phyloP scores from a whole-genome alignment of 352 stramenopile species.

The Pythium folliculosum region DNA sequence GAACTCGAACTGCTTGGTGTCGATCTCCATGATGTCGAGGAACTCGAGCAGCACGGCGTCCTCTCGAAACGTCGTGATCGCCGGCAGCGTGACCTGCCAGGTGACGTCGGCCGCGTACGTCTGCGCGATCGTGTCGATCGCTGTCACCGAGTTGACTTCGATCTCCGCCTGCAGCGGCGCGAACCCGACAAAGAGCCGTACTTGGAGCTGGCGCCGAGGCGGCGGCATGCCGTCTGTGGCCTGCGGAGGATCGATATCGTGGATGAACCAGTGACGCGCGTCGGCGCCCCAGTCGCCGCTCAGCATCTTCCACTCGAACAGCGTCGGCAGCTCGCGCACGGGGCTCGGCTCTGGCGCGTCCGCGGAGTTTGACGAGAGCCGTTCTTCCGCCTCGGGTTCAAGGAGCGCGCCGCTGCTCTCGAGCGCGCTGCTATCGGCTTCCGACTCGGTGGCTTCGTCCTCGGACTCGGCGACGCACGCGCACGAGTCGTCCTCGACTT shows the following conservation, averaged over 20 bases:
- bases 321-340: constrained; percentile 12
- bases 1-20: constrained; percentile 35
- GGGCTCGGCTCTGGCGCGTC: not conserved
- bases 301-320: constrained; percentile 69
- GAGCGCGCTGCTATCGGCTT: too few species aligned
- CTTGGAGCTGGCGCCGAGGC: not conserved
- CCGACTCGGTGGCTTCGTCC: not conserved
- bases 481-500: too few species aligned
- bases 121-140: constrained; percentile 35
- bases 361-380: too few species aligned
- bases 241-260: constrained; percentile 36
- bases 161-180: constrained; percentile 26
- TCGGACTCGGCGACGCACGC: not conserved
- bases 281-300: constrained; percentile 41
- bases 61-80: constrained; percentile 34
- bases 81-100: constrained; percentile 31
- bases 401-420: not conserved
- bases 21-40: constrained; percentile 35
- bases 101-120: constrained; percentile 36
- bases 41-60: constrained; percentile 35
- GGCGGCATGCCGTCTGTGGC: not conserved
- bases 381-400: too few species aligned
- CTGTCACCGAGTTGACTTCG: constrained; percentile 31
- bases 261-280: constrained; percentile 54
- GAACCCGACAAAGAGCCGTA: constrained; percentile 28